Conservation (phyloP, 75 land plant genomes). For the Pinus albicaulis region DNA sequence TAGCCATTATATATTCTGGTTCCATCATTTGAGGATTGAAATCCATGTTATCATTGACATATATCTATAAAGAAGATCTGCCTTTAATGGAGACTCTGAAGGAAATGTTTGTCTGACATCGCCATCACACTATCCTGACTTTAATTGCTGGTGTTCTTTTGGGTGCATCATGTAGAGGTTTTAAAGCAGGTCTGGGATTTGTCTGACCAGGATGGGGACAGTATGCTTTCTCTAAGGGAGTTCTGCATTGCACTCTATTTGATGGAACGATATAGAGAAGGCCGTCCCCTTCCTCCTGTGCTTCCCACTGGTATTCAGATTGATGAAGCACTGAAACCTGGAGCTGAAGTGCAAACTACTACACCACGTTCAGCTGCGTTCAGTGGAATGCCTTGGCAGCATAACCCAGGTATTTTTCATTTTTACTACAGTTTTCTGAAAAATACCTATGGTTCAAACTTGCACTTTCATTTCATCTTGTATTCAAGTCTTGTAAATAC, state of each 20-base stretch:
- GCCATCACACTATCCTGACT: not conserved
- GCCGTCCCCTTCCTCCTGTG: conserved; percentile 65
- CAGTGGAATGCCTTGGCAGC: conserved; percentile 48
- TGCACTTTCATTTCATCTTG: not conserved
- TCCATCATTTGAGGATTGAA: not conserved
- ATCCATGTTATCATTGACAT: not conserved
- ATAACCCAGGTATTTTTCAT: conserved; percentile 35
- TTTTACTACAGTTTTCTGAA: not conserved
- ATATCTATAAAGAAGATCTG: not conserved
- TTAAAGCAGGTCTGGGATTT: conserved; percentile 98
- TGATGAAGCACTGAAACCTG: conserved; percentile 55
- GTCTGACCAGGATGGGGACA: conserved; percentile 92
- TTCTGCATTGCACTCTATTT: conserved; percentile 90
- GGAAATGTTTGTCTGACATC: not conserved
- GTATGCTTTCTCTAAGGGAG: conserved; percentile 90
- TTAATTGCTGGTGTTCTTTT: not conserved
- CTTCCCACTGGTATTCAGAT: conserved; percentile 63
- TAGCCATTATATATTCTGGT: not conserved
- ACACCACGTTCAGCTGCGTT: conserved; percentile 29
- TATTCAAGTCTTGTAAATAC: not conserved
- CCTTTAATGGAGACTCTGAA: not conserved
- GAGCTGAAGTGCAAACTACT: conserved; percentile 29
- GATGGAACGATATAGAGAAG: conserved; percentile 91
- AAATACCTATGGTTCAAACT: not conserved
- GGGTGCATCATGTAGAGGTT: conserved; percentile 61